A percentile compares a stretch with the other conserved stretches of the same genome.
Conservation (phyloP, 495 filamentous ascomycete species). For the Chlorociboria aeruginascens region DNA sequence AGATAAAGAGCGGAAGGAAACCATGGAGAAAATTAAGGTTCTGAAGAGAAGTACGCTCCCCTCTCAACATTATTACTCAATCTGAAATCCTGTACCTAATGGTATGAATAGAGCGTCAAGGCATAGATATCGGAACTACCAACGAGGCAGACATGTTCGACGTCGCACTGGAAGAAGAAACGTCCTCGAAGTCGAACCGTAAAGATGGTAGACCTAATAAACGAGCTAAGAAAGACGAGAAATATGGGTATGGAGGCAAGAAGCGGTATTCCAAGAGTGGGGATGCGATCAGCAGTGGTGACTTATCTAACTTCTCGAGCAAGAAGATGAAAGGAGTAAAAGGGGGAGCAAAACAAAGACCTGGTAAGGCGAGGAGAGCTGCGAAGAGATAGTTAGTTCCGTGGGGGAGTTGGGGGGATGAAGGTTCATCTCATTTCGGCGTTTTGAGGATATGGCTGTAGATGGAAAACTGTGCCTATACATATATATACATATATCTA, state of each 20-base stretch:
- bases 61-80: not conserved
- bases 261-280: constrained; percentile 81
- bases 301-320: constrained; percentile 63
- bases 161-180: constrained; percentile 75
- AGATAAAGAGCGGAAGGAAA: constrained; percentile 78
- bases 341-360: constrained; percentile 17
- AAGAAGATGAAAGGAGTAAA: constrained; percentile 78
- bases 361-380: constrained; percentile 22
- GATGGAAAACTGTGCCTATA: too few species aligned
- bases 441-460: too few species aligned
- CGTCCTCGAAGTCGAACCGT: constrained; percentile 31
- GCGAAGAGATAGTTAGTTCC: constrained; percentile 9
- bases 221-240: constrained; percentile 83
- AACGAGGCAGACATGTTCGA: constrained; percentile 89
- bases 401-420: too few species aligned
- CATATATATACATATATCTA: too few species aligned
- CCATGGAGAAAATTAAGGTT: constrained; percentile 82
- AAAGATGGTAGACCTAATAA: constrained; percentile 48
- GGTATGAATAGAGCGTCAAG: constrained; percentile 61
- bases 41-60: constrained; percentile 75
- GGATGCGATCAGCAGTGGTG: constrained; percentile 66
- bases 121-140: constrained; percentile 42
- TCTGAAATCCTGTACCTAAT: constrained; percentile 2
- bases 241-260: constrained; percentile 91
- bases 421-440: too few species aligned